Conservation (phyloP, 2,329 filamentous ascomycete species). For the Diaporthe sp. region DNA sequence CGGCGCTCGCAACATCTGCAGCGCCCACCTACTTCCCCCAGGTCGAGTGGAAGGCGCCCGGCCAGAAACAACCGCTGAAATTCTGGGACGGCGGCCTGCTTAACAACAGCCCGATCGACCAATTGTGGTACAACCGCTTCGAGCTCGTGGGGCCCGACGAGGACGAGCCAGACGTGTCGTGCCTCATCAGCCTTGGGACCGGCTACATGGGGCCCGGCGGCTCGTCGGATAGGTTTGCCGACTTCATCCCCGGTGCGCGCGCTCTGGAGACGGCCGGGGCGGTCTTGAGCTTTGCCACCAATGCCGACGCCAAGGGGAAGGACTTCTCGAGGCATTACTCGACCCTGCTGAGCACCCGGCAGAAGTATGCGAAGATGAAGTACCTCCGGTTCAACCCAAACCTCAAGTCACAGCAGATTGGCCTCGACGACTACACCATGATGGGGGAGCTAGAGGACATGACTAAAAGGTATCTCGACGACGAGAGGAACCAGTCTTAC, state of each 20-base stretch:
- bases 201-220: background rate
- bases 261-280: background rate
- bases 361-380: background rate
- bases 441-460: background rate
- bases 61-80: background rate
- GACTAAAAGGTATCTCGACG: background rate
- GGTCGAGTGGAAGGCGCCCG: background rate
- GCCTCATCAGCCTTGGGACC: constrained; percentile 4
- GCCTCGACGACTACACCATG: background rate
- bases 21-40: background rate
- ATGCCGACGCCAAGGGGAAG: background rate
- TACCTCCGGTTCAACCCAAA: constrained; percentile 2
- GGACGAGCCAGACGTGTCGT: constrained; percentile 13
- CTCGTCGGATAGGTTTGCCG: background rate
- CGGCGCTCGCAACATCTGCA: background rate
- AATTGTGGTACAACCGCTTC: background rate
- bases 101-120: constrained; percentile 3
- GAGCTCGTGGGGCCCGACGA: background rate
- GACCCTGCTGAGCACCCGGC: background rate
- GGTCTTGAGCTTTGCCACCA: background rate
- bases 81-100: constrained; percentile 8
- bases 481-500: background rate
- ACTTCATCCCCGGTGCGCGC: background rate
- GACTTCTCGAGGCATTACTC: background rate
- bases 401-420: background rate